A percentile compares a stretch with the other conserved stretches of the same genome.
phyloP scores from a whole-genome alignment of 2,329 filamentous ascomycete genomes.

The Aurifilum marmelostoma region DNA sequence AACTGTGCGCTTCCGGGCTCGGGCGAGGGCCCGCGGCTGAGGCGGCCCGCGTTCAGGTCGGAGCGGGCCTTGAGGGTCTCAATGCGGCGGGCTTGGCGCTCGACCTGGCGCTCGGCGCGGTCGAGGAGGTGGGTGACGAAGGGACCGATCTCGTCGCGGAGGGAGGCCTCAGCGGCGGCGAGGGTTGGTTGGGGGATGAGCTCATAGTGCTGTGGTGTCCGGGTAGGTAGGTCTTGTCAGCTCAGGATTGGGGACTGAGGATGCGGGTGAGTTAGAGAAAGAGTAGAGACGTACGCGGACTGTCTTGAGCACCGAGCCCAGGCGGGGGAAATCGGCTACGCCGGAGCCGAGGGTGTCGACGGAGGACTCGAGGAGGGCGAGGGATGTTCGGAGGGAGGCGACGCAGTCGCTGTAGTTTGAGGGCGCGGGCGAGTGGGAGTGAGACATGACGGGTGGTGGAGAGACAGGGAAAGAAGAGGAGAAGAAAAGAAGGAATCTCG shows the following conservation, averaged over 20 bases:
- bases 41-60: constrained; percentile 78
- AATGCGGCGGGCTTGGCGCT: constrained; percentile 80
- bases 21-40: constrained; percentile 40
- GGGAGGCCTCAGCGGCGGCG: constrained; percentile 77
- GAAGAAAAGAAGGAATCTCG: not conserved
- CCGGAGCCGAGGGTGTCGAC: constrained; percentile 60
- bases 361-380: constrained; percentile 63
- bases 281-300: constrained; percentile 51
- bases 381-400: constrained; percentile 61
- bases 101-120: constrained; percentile 81
- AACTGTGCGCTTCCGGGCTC: constrained; percentile 25
- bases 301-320: constrained; percentile 59
- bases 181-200: constrained; percentile 85
- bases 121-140: constrained; percentile 78
- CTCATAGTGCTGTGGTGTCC: constrained; percentile 75
- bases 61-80: constrained; percentile 81
- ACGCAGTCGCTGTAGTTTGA: constrained; percentile 61
- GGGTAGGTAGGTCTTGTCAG: not conserved
- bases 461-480: not conserved
- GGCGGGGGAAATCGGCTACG: constrained; percentile 61
- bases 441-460: constrained; percentile 14
- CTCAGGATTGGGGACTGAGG: not conserved
- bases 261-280: not conserved
- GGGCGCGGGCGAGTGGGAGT: constrained; percentile 22
- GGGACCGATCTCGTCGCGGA: constrained; percentile 88